Evolutionary conservation across 495 filamentous ascomycete genomes (phyloP), one percentile per base, ranked within the genome.

Genomic region (Penicillium cosmopolitanum): DNA sequence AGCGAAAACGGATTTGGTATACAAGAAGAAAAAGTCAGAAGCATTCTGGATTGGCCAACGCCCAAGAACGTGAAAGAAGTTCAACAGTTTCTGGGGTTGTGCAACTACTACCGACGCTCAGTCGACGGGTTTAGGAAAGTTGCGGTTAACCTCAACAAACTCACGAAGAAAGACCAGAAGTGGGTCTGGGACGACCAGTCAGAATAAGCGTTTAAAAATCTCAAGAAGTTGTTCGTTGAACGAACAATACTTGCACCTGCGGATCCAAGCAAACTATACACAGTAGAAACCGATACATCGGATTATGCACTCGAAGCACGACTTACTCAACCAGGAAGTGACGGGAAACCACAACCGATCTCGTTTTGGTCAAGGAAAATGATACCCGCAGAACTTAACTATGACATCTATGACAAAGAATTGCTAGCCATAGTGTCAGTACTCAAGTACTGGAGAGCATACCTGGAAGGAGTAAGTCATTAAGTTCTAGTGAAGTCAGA

Each of bases 321-420:
- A 25, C 53, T 71, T 18, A 55, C 34, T 0, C 31, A 69, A 33
- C n/a, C 16, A 6, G 25, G 58, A 8, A 2, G 2, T 1, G 31
- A 57, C 19, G 16, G 43, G 42, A 1, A 40, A 43, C 44, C 50
- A 42, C 42, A 46, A 10, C 67, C 63, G 25, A 53, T 66, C 8
- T 57, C 57, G 10, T 77, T 62, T 51, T 66, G 50, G 44, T 76
- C 63, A 0, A 66, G 58, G 33, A 72, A 62, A 21, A 51, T 71
- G 12, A 60, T 23, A 10, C 51, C 60, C 1, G 67, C 64, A 1
- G 67, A 78, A 52, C 18, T 33, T 0, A 76, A 77, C 43, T 77
- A 76, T 47, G 19, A 66, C 18, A 73, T 75, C 15, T 52, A 74
- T 21, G 51, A 76, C 38, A 68, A 72, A 43, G 66, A 69, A 50